A percentile compares a stretch with the other conserved stretches of the same genome.
Conservation (phyloP, 495 filamentous ascomycete species). For the Aspergillus nanangensis region DNA sequence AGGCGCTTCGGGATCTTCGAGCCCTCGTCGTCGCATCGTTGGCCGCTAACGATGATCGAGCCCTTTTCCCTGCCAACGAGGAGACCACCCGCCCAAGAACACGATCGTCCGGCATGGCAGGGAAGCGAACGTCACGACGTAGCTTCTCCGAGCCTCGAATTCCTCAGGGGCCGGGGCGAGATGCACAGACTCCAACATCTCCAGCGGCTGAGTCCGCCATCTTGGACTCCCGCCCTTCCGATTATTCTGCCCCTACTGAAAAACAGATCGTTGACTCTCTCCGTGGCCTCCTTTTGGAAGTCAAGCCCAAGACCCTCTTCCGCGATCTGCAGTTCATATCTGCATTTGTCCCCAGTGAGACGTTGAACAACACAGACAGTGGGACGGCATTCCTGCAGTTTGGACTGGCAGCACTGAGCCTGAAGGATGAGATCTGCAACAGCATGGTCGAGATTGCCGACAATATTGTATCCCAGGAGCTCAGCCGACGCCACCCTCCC, state of each 20-base stretch:
- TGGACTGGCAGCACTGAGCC: conserved; percentile 75
- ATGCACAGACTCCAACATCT: conserved; percentile 17
- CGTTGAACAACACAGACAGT: conserved; percentile 78
- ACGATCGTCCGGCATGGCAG: conserved; percentile 11
- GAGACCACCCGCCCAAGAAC: conserved; percentile 16
- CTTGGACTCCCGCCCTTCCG: conserved; percentile 34
- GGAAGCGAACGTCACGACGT: conserved; percentile 22
- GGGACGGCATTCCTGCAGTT: conserved; percentile 96
- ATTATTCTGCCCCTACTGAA: conserved; percentile 41
- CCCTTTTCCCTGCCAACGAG: conserved; percentile 27
- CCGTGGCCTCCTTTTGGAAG: conserved; percentile 69
- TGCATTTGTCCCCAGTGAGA: conserved; percentile 76
- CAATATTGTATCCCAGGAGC: conserved; percentile 40
- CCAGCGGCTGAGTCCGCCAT: conserved; percentile 31
- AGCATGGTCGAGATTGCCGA: conserved; percentile 78
- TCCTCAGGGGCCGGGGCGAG: conserved; percentile 10
- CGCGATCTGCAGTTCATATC: conserved; percentile 95
- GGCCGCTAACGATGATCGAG: conserved; percentile 38
- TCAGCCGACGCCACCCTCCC: conserved; percentile 39
- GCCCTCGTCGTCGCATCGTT: conserved; percentile 75
- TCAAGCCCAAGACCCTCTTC: conserved; percentile 87
- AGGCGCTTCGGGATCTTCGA: conserved; percentile 77
- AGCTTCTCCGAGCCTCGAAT: conserved; percentile 32
- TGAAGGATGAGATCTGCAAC: conserved; percentile 86
- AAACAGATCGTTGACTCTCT: conserved; percentile 70